Conservation (phyloP, 208 protist species). For the Wallacemonas sp. region DNA sequence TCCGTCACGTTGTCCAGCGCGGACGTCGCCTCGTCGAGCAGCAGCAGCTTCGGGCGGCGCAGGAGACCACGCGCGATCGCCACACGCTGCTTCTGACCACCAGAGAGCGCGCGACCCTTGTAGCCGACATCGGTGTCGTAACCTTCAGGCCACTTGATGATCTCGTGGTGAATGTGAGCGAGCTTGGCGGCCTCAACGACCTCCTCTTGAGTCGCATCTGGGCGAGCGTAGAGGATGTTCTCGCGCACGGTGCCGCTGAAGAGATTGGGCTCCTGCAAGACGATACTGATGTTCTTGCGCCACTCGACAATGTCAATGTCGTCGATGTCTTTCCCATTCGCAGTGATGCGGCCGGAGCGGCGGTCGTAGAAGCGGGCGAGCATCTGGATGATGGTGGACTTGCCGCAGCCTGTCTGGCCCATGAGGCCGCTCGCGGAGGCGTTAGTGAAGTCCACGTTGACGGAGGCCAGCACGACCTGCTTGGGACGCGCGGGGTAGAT, state of each 20-base stretch:
- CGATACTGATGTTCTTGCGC: constrained; percentile 57
- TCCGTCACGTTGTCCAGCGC: constrained; percentile 51
- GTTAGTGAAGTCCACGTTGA: constrained; percentile 13
- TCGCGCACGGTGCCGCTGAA: constrained; percentile 77
- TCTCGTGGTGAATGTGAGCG: constrained; percentile 66
- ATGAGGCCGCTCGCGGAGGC: constrained; percentile 39
- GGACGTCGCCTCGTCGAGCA: constrained; percentile 58
- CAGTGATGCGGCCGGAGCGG: constrained; percentile 42
- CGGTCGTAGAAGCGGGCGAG: constrained; percentile 82
- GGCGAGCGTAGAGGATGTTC: constrained; percentile 76
- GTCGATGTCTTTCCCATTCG: constrained; percentile 63
- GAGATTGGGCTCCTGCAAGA: constrained; percentile 79
- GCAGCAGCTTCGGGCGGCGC: constrained; percentile 62
- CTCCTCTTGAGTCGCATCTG: constrained; percentile 25
- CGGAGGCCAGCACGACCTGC: neutral
- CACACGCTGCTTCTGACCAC: constrained; percentile 82
- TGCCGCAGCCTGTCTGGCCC: constrained; percentile 55
- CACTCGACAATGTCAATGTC: constrained; percentile 41
- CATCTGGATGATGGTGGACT: constrained; percentile 47
- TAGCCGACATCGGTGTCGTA: constrained; percentile 87
- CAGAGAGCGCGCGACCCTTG: constrained; percentile 65
- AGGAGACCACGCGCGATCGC: constrained; percentile 79
- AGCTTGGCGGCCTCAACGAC: constrained; percentile 34
- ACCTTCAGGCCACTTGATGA: constrained; percentile 20
- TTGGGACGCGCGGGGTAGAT: constrained; percentile 2